phyloP scores from a whole-genome alignment of 768 basidiomycete species.

The Lactarius psammicola region DNA sequence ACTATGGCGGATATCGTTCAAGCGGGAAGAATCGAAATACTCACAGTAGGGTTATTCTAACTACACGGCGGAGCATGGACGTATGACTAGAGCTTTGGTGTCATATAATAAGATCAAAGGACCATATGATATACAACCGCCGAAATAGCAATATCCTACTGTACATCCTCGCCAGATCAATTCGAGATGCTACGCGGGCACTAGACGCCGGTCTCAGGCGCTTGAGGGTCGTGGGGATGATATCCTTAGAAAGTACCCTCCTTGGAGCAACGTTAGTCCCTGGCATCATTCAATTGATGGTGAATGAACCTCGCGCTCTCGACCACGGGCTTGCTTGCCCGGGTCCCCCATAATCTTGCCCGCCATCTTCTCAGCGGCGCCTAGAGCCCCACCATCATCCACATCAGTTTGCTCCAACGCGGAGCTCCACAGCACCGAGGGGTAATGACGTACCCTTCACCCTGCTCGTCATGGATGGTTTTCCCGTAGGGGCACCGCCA shows the following conservation, averaged over 20 bases:
- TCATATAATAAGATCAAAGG: not conserved
- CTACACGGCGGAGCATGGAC: too few species aligned
- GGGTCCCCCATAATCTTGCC: constrained; percentile 24
- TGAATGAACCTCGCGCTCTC: constrained; percentile 24
- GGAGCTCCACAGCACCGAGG: not conserved
- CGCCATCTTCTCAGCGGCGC: constrained; percentile 21
- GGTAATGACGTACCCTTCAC: constrained; percentile 22
- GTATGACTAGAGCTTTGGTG: not conserved
- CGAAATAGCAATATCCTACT: not conserved
- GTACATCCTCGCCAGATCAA: not conserved
- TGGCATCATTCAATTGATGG: not conserved
- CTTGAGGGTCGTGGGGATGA: not conserved
- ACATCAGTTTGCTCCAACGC: constrained; percentile 8
- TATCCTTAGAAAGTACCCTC: constrained; percentile 9
- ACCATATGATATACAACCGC: not conserved
- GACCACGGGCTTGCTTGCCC: constrained; percentile 18
- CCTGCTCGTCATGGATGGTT: constrained; percentile 11
- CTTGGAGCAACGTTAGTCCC: constrained; percentile 15
- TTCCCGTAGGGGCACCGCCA: not conserved
- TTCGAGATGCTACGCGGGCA: not conserved
- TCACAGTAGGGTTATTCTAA: too few species aligned
- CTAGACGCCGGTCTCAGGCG: not conserved
- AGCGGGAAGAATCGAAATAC: too few species aligned
- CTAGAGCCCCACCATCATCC: constrained; percentile 11
- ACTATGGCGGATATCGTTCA: too few species aligned